Evolutionary conservation across 129 eudicot genomes (phyloP).

Genomic region (Chrysanthemum makinoi): DNA sequence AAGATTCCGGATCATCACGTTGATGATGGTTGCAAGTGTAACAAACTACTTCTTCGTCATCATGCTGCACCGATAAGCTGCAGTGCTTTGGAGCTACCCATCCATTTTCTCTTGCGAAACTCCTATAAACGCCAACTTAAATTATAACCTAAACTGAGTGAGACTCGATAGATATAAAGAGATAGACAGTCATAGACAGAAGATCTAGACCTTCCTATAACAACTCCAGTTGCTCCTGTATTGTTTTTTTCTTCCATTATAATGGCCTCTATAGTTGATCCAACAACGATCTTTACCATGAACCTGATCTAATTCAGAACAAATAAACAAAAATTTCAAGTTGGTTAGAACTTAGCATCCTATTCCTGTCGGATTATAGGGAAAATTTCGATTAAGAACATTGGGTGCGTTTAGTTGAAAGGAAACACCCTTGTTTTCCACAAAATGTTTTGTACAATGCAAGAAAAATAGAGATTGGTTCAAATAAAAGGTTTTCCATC

Average conservation of each 20-base stretch:
- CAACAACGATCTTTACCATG: conserved; percentile 38
- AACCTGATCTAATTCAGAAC: conserved; percentile 40
- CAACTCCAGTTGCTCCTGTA: conserved; percentile 37
- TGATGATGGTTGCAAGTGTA: conserved; percentile 25
- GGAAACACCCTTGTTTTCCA: too few relatives aligned
- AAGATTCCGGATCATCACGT: conserved; percentile 17
- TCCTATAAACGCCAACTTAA: conserved; percentile 25
- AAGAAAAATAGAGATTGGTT: too few relatives aligned
- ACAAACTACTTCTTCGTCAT: conserved; percentile 22
- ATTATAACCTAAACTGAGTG: neutral
- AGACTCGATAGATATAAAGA: neutral
- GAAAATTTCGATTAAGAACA: too few relatives aligned
- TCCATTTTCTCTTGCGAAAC: conserved; percentile 25
- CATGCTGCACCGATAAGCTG: conserved; percentile 14
- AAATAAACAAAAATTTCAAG: neutral
- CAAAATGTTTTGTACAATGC: too few relatives aligned
- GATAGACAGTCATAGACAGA: neutral
- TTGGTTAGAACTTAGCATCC: neutral
- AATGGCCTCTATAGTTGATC: conserved; percentile 30
- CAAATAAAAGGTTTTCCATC: too few relatives aligned
- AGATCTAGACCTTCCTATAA: conserved; percentile 38
- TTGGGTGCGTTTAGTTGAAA: too few relatives aligned
- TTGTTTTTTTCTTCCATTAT: conserved; percentile 31
- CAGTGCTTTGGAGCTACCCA: conserved; percentile 21
- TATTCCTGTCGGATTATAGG: neutral